These are phyloP conservation scores for Huntiella abstrusa DNA, from an alignment of 2,329 filamentous ascomycete genomes.

Conservation along the genomic window DNA sequence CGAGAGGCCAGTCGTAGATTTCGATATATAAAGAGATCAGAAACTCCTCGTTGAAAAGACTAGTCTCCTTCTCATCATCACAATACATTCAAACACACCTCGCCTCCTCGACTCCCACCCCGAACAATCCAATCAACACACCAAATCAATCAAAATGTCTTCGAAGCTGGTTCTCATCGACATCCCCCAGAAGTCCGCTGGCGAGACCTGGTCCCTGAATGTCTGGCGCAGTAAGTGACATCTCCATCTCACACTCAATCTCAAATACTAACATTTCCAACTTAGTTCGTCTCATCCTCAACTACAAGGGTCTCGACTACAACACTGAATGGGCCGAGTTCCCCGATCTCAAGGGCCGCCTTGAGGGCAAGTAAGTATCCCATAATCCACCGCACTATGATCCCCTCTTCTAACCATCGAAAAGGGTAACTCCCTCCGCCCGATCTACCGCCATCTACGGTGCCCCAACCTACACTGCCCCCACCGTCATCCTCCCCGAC, in stretches of 20 bases:
- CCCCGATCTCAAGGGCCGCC: slow-evolving; percentile 38
- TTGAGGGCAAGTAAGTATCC: slow-evolving; percentile 32
- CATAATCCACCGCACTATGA: neutral
- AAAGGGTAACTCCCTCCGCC: slow-evolving; percentile 25
- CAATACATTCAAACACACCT: too few species aligned
- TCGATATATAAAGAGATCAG: too few species aligned
- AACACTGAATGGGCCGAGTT: slow-evolving; percentile 52
- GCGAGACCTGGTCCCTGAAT: slow-evolving; percentile 43
- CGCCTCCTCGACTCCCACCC: too few species aligned
- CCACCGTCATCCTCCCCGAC: slow-evolving; percentile 36
- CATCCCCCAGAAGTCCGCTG: slow-evolving; percentile 32
- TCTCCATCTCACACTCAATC: too few species aligned
- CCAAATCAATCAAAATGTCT: slow-evolving; percentile 5
- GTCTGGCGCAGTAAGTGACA: slow-evolving; percentile 44
- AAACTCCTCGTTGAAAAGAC: too few species aligned
- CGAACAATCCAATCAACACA: too few species aligned
- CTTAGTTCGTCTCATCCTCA: slow-evolving; percentile 43
- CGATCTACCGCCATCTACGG: neutral
- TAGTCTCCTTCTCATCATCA: too few species aligned
- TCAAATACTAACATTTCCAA: neutral
- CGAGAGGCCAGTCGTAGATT: too few species aligned
- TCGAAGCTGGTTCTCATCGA: slow-evolving; percentile 38
- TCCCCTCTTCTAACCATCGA: neutral
- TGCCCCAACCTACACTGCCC: slow-evolving; percentile 31
- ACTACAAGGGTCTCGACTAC: slow-evolving; percentile 50